A percentile compares a stretch with the other conserved stretches of the same genome.
Conservation (phyloP, 2,329 filamentous ascomycete species). For the Verticillium albo-atrum region DNA sequence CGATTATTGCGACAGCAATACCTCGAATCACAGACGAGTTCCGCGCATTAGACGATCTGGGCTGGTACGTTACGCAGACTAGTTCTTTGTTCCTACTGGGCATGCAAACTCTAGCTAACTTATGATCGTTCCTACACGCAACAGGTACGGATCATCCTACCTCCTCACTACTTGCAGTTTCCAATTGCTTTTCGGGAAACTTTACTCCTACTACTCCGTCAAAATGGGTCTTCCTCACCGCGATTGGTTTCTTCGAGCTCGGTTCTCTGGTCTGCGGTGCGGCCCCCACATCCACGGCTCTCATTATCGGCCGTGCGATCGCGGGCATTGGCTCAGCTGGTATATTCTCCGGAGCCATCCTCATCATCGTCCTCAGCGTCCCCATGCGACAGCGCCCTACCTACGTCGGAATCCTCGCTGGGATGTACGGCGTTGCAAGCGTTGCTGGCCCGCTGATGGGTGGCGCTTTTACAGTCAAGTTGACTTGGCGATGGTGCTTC, state of each 20-base stretch:
- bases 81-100: too few species aligned
- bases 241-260: conserved; percentile 36
- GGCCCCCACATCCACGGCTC: conserved; percentile 22
- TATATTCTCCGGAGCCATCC: conserved; percentile 38
- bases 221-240: conserved; percentile 33
- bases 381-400: conserved; percentile 27
- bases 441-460: conserved; percentile 28
- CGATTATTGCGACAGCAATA: conserved; percentile 40
- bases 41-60: conserved; percentile 39
- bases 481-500: conserved; percentile 35
- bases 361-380: conserved; percentile 33
- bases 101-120: too few species aligned
- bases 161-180: conserved; percentile 35
- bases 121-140: too few species aligned
- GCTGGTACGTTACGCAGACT: too few species aligned
- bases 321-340: conserved; percentile 36
- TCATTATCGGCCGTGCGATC: conserved; percentile 30
- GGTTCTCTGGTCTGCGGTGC: conserved; percentile 36
- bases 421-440: conserved; percentile 41
- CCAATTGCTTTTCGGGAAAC: conserved; percentile 34
- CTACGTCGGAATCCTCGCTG: conserved; percentile 33
- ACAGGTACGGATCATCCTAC: conserved; percentile 40
- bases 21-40: conserved; percentile 38
- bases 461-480: conserved; percentile 26
- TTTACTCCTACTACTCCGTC: conserved; percentile 41